A percentile compares a stretch with the other conserved stretches of the same genome.
Conservation (phyloP, 2,329 filamentous ascomycete species). For the Ophiostoma australiae region DNA sequence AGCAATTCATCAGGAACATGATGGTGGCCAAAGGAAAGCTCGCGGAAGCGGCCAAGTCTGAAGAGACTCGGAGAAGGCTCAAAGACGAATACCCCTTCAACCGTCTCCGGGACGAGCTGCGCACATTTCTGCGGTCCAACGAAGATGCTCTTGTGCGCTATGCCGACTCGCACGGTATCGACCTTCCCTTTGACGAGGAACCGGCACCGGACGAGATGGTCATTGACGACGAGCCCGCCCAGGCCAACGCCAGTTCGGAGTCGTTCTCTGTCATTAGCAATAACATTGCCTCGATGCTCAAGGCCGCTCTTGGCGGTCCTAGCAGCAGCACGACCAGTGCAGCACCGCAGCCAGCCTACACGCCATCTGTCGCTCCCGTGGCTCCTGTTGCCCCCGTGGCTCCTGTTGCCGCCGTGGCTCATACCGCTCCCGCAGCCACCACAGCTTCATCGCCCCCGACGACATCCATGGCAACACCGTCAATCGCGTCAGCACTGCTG, state of each 20-base stretch:
- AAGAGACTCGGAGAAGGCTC: slow-evolving; percentile 37
- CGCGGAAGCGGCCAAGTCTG: slow-evolving; percentile 51
- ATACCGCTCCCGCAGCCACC: not conserved
- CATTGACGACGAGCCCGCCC: slow-evolving; percentile 10
- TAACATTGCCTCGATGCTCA: slow-evolving; percentile 25
- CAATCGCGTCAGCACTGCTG: not conserved
- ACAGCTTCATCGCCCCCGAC: not conserved
- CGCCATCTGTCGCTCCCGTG: not conserved
- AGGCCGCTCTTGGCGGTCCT: slow-evolving; percentile 16
- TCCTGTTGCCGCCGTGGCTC: not conserved
- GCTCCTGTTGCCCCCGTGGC: not conserved
- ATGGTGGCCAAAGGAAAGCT: slow-evolving; percentile 39
- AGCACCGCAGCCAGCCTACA: not conserved
- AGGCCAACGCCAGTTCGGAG: not conserved
- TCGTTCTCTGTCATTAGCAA: slow-evolving; percentile 14
- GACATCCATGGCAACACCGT: not conserved
- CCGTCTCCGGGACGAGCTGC: slow-evolving; percentile 35
- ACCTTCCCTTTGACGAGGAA: slow-evolving; percentile 36
- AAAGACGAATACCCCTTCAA: slow-evolving; percentile 40
- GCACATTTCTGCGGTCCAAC: slow-evolving; percentile 34
- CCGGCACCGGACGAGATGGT: slow-evolving; percentile 29
- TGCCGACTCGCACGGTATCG: slow-evolving; percentile 38
- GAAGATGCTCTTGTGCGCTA: slow-evolving; percentile 35
- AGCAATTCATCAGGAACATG: slow-evolving; percentile 25
- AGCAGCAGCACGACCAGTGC: not conserved